These are phyloP conservation scores for Chalaropsis thielavioides DNA, from an alignment of 2,329 filamentous ascomycete genomes.

Conservation along the genomic window DNA sequence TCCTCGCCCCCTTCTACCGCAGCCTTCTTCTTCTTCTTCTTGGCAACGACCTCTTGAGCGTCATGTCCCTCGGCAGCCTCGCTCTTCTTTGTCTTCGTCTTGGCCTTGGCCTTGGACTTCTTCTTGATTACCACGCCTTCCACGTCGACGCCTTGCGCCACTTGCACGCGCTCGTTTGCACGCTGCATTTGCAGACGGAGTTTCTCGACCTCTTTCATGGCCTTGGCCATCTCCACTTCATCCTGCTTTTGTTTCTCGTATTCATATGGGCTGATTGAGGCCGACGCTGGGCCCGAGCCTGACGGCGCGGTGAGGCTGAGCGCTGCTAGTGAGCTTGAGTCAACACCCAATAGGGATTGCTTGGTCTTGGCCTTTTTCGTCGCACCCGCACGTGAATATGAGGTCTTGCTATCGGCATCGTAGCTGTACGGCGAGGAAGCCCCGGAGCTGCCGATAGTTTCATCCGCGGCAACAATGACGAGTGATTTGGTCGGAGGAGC, in stretches of 20 bases:
- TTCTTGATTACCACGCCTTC: conserved; percentile 53
- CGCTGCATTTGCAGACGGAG: conserved; percentile 80
- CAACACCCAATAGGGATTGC: conserved; percentile 58
- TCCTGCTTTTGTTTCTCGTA: conserved; percentile 57
- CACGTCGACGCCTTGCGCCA: conserved; percentile 50
- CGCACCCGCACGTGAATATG: conserved; percentile 22
- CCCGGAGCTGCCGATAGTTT: conserved; percentile 46
- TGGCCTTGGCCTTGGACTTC: conserved; percentile 46
- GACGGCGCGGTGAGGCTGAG: conserved; percentile 44
- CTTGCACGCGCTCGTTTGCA: conserved; percentile 59
- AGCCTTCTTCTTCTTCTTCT: conserved; percentile 19
- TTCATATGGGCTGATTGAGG: conserved; percentile 30
- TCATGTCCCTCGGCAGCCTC: neutral
- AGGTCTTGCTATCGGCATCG: conserved; percentile 38
- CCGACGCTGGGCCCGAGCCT: conserved; percentile 18
- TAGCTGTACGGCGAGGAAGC: conserved; percentile 35
- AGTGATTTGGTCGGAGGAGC: conserved; percentile 28
- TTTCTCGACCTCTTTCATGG: conserved; percentile 77
- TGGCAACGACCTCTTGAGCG: neutral
- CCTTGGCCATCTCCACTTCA: conserved; percentile 76
- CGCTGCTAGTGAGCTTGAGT: conserved; percentile 65
- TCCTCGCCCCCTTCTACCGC: conserved; percentile 7
- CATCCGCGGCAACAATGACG: conserved; percentile 57
- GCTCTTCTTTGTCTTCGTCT: conserved; percentile 22
- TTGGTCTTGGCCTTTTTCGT: conserved; percentile 36